Evolutionary conservation across 352 stramenopile genomes (phyloP).

Genomic region (Phytopythium boreale): DNA sequence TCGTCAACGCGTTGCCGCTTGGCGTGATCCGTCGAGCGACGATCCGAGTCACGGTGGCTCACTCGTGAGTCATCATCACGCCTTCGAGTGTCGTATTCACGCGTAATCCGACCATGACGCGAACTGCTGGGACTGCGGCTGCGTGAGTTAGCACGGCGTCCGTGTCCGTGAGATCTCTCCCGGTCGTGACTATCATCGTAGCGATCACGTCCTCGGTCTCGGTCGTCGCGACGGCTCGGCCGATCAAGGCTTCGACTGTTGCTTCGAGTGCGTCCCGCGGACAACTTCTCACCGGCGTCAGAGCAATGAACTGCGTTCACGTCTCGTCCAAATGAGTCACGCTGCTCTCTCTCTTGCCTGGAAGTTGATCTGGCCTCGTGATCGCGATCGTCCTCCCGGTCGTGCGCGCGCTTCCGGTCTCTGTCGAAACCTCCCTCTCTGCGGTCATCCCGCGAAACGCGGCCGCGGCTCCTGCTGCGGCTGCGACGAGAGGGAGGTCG

Average conservation of each 20-base stretch:
- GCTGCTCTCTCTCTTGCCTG: not conserved
- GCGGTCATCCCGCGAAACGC: not conserved
- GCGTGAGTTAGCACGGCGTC: not conserved
- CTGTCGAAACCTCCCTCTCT: not conserved
- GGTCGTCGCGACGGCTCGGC: not conserved
- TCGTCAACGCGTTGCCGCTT: slow-evolving; percentile 7
- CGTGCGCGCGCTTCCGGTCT: not conserved
- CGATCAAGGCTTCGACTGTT: not conserved
- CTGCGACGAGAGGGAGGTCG: not conserved
- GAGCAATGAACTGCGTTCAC: not conserved
- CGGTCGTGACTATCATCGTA: not conserved
- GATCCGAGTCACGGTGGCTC: not conserved
- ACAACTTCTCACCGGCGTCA: not conserved
- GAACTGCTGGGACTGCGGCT: slow-evolving; percentile 9
- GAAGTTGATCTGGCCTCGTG: not conserved
- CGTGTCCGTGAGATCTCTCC: not conserved
- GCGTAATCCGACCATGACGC: not conserved
- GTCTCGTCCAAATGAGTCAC: slow-evolving; percentile 1
- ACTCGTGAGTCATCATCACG: not conserved
- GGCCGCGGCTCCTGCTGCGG: not conserved
- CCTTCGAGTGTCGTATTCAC: not conserved
- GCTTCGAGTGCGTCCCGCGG: not conserved
- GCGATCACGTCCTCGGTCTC: not conserved
- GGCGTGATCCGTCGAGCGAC: slow-evolving; percentile 6
- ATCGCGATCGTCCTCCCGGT: not conserved